Base-by-base conservation (phyloP, 228 moss, liverwort and hornwort species). In the Sphagnum magellanicum region DNA sequence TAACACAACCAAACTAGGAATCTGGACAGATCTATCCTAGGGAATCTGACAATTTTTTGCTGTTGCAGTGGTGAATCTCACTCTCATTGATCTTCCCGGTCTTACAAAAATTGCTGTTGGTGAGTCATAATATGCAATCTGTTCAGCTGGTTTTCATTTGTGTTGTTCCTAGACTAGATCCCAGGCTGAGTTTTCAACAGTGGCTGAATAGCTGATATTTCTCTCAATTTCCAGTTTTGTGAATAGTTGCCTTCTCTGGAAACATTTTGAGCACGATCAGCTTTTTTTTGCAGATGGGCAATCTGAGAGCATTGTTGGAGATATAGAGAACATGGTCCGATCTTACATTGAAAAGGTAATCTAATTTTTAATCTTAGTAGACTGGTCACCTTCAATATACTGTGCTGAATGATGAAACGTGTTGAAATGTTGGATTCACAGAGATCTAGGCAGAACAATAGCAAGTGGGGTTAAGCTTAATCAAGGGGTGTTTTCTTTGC, bases 281-380 rank as follows among this genome's bases (percentile, higher is more conserved):
- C 55, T 55, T 55, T 5, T 52, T n/a, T 63, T 46, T 53, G 16
- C 72, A 72, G 81, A 81, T 49, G 81, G 81, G 51, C 81, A 81
- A 47, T 67, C 81, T 47, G 81, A 81, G 46, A 77, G 77, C 74
- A 81, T 81, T 69, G 81, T 81, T 11, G 64, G 49, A 59, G 81
- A 81, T 50, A 81, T 81, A n/a, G 81, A 81, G 51, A 81, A 81
- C 50, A 81, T 81, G 81, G 81, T 81, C 6, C 77, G 74, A 14
- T 77, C 81, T 8, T 81, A 81, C 46, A 77, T 81, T 6, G 81
- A 81, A 50, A 81, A 81, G 72, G 72, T 72, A 86, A 9, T 32
- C 47, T 46, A 10, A 32, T 32, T 32, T 32, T 32, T 32, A 32
- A 32, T 32, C 32, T 32, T 32, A 32, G 8, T 17, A 32, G 32